Percentiles rank a stretch among this genome's conserved stretches.
Evolutionary conservation across 1,284 basidiomycete species (phyloP).

Genomic region (Ceratobasidium papillatum): DNA sequence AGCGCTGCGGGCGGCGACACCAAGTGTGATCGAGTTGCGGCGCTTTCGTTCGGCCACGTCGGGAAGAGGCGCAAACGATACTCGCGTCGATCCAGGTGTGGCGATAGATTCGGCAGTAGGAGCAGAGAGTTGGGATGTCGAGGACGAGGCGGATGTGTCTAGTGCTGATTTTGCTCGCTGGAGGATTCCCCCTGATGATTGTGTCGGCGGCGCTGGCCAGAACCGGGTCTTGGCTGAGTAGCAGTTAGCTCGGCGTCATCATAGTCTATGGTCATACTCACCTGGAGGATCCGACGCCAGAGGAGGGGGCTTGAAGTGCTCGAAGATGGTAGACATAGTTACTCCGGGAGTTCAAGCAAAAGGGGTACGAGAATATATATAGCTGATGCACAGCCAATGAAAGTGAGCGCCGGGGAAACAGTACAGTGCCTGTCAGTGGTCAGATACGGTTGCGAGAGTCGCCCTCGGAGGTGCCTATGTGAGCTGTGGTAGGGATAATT

Average conservation of each 20-base stretch:
- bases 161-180: neutral
- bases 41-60: constrained; percentile 23
- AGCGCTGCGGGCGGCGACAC: constrained; percentile 36
- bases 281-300: constrained; percentile 35
- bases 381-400: constrained; percentile 14
- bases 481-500: neutral
- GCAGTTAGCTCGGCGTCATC: neutral
- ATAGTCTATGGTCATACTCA: neutral
- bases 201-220: constrained; percentile 27
- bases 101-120: neutral
- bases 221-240: constrained; percentile 21
- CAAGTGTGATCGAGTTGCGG: constrained; percentile 39
- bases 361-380: neutral
- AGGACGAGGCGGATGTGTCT: neutral
- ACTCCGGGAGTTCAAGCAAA: neutral
- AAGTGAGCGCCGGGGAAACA: constrained; percentile 19
- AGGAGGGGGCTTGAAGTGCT: constrained; percentile 40
- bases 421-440: neutral
- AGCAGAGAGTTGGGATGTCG: constrained; percentile 2
- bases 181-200: constrained; percentile 7
- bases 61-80: constrained; percentile 39
- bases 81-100: neutral
- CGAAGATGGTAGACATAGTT: constrained; percentile 32
- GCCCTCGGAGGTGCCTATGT: neutral
- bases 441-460: neutral